These are phyloP conservation scores for Mortierella sp. DNA, from an alignment of 371 early-diverging fungal species.

Conservation along the genomic window DNA sequence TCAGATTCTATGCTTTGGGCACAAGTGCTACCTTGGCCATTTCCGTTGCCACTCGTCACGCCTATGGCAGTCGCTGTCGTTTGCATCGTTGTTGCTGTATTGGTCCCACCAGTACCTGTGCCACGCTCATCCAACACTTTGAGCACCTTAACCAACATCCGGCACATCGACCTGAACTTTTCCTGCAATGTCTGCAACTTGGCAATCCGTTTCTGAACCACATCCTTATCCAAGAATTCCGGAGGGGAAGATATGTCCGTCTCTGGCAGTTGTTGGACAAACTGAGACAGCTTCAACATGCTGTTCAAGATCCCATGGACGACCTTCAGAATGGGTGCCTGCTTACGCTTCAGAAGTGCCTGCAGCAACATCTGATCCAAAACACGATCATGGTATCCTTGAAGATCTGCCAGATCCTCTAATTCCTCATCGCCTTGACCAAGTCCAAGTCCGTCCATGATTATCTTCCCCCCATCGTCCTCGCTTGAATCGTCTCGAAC, in stretches of 20 bases:
- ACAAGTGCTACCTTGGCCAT: background rate
- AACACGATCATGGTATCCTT: constrained; percentile 61
- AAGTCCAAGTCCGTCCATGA: too few species aligned
- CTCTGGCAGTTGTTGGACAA: constrained; percentile 12
- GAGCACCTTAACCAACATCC: constrained; percentile 55
- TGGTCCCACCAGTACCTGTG: constrained; percentile 32
- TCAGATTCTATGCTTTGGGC: background rate
- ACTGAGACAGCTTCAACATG: constrained; percentile 51
- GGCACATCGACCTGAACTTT: constrained; percentile 50
- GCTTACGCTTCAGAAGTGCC: constrained; percentile 62
- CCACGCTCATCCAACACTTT: constrained; percentile 58
- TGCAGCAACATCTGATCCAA: constrained; percentile 64
- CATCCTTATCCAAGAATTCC: constrained; percentile 11
- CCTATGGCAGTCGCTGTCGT: too few species aligned
- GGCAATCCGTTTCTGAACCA: constrained; percentile 7
- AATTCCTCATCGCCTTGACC: constrained; percentile 28
- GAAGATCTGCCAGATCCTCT: constrained; percentile 44
- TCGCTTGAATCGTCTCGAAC: background rate
- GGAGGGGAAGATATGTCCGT: constrained; percentile 4
- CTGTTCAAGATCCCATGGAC: constrained; percentile 56
- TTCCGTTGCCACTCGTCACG: background rate
- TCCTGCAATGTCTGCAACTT: constrained; percentile 38
- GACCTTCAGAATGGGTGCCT: constrained; percentile 54
- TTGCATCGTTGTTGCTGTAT: background rate
- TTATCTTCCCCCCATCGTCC: too few species aligned